A percentile compares a stretch with the other conserved stretches of the same genome.
phyloP scores from a whole-genome alignment of 805 yeast species.

The Wickerhamomyces canadensis region DNA sequence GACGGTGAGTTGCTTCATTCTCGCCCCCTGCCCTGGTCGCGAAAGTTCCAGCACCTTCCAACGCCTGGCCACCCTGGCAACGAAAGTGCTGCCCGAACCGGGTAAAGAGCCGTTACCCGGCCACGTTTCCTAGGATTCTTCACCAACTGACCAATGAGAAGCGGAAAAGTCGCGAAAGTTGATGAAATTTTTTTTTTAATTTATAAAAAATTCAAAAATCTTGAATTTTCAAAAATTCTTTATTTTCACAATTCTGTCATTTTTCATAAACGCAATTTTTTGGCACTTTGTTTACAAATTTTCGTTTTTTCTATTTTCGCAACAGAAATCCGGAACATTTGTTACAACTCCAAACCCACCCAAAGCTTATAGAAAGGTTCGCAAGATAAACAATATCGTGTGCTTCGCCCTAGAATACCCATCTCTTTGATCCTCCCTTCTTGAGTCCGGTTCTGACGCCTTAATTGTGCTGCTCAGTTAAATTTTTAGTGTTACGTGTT shows the following conservation, averaged over 20 bases:
- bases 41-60: not conserved
- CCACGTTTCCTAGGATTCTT: not conserved
- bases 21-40: not conserved
- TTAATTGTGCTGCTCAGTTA: conserved; percentile 27
- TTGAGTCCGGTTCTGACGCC: conserved; percentile 20
- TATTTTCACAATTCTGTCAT: not conserved
- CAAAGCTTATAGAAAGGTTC: not conserved
- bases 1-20: too few relatives aligned
- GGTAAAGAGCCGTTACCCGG: not conserved
- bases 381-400: too few relatives aligned
- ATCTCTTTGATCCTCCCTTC: not conserved
- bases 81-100: not conserved
- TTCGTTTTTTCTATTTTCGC: too few relatives aligned
- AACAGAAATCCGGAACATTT: not conserved
- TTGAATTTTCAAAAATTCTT: not conserved
- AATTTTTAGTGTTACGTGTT: too few relatives aligned
- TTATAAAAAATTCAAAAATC: not conserved
- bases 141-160: not conserved
- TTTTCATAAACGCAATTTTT: not conserved
- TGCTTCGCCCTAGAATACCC: too few relatives aligned
- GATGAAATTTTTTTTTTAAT: not conserved
- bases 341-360: not conserved
- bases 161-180: not conserved
- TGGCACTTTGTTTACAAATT: too few relatives aligned
- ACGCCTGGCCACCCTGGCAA: not conserved